phyloP scores from a whole-genome alignment of 768 basidiomycete genomes.

The Tricholoma sp. region DNA sequence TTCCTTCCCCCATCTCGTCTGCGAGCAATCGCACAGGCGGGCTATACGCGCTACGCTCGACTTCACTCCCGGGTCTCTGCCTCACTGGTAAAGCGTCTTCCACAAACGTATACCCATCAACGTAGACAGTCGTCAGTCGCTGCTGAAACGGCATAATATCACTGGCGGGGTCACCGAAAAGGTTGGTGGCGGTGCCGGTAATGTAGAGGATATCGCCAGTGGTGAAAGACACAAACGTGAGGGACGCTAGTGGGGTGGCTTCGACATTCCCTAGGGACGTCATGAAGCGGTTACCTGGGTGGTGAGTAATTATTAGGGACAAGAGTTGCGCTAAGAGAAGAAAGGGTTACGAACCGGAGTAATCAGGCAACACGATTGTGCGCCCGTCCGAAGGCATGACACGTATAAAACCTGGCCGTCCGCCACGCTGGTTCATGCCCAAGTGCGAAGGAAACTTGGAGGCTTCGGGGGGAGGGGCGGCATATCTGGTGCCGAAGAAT shows the following conservation, averaged over 20 bases:
- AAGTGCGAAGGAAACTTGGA: slow-evolving; percentile 47
- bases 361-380: slow-evolving; percentile 56
- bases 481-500: slow-evolving; percentile 50
- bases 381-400: slow-evolving; percentile 50
- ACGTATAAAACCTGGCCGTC: slow-evolving; percentile 56
- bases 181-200: slow-evolving; percentile 49
- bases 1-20: slow-evolving; percentile 33
- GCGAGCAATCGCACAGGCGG: slow-evolving; percentile 50
- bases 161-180: slow-evolving; percentile 43
- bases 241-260: slow-evolving; percentile 47
- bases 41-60: slow-evolving; percentile 46
- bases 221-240: slow-evolving; percentile 51
- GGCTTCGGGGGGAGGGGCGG: slow-evolving; percentile 33
- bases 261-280: slow-evolving; percentile 61
- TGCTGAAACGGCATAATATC: slow-evolving; percentile 52
- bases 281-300: slow-evolving; percentile 58
- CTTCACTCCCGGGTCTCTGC: slow-evolving; percentile 24
- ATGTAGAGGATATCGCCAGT: slow-evolving; percentile 57
- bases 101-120: slow-evolving; percentile 51
- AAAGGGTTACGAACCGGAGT: slow-evolving; percentile 35
- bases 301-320: not conserved
- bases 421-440: slow-evolving; percentile 62
- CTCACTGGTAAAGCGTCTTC: slow-evolving; percentile 50
- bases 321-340: too few species aligned
- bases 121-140: slow-evolving; percentile 40